phyloP scores from a whole-genome alignment of 441 rosid genomes.

The Gossypium gossypioides region DNA sequence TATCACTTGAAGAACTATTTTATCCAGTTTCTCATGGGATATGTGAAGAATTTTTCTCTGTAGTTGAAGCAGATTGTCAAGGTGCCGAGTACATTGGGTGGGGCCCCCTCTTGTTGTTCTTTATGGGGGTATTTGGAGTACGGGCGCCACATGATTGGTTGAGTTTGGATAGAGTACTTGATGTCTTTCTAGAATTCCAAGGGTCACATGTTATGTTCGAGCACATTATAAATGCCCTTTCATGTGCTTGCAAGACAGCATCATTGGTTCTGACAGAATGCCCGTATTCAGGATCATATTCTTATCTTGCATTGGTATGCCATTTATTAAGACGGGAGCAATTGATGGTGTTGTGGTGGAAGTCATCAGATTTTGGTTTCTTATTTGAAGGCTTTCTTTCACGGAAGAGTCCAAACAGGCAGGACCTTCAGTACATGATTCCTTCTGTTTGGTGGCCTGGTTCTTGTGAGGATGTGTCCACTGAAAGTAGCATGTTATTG shows the following conservation, averaged over 20 bases:
- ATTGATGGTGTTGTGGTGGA: constrained; percentile 84
- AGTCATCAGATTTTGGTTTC: constrained; percentile 58
- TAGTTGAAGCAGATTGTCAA: constrained; percentile 46
- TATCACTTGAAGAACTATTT: constrained; percentile 61
- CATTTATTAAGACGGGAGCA: constrained; percentile 69
- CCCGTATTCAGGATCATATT: constrained; percentile 89
- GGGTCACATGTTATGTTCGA: constrained; percentile 51
- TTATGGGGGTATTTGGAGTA: constrained; percentile 60
- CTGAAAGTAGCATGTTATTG: constrained; percentile 75
- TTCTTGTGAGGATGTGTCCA: constrained; percentile 68
- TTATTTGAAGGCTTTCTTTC: constrained; percentile 85
- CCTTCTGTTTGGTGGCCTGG: constrained; percentile 99
- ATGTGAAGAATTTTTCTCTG: constrained; percentile 59
- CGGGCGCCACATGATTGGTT: constrained; percentile 72
- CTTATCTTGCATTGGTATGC: constrained; percentile 77
- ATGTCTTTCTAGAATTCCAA: constrained; percentile 54
- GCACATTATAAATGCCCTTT: constrained; percentile 60
- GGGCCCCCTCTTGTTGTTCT: constrained; percentile 70
- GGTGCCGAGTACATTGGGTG: constrained; percentile 62
- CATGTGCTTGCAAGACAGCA: constrained; percentile 74
- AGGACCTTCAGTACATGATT: constrained; percentile 76
- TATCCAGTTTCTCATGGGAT: constrained; percentile 60
- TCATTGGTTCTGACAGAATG: constrained; percentile 58
- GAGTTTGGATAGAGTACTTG: constrained; percentile 64
- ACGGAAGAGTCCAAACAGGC: constrained; percentile 63